Conservation (phyloP, 2,329 filamentous ascomycete genomes). For the Hirsutella rhossiliensis region DNA sequence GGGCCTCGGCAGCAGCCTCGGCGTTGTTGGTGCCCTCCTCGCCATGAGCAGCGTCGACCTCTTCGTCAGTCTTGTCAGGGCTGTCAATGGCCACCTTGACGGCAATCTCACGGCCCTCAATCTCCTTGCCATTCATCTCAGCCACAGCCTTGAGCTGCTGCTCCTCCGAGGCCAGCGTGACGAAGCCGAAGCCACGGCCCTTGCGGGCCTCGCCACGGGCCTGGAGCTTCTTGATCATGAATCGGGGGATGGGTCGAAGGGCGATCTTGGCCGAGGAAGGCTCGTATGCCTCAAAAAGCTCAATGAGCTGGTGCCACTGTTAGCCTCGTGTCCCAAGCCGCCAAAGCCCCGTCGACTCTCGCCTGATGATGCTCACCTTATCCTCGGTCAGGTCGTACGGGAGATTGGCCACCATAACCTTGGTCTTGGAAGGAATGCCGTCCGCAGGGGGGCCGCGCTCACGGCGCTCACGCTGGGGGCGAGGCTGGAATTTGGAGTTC, state of each 20-base stretch:
- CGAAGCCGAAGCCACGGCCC: conserved; percentile 97
- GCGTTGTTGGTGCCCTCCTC: conserved; percentile 31
- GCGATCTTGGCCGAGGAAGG: conserved; percentile 96
- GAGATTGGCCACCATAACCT: conserved; percentile 99
- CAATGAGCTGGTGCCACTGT: conserved; percentile 60
- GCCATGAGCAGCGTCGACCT: conserved; percentile 48
- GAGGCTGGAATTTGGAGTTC: conserved; percentile 42
- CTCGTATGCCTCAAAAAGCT: conserved; percentile 87
- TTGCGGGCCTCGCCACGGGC: conserved; percentile 96
- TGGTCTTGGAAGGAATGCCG: conserved; percentile 96
- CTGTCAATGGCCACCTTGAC: conserved; percentile 99
- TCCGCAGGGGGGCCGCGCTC: conserved; percentile 95
- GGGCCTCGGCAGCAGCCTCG: conserved; percentile 14
- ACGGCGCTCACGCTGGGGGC: conserved; percentile 47
- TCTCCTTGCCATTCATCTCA: conserved; percentile 99
- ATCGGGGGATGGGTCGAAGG: conserved; percentile 93
- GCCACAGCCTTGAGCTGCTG: conserved; percentile 90
- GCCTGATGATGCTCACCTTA: conserved; percentile 48
- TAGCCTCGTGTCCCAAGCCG: neutral
- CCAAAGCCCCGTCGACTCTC: neutral
- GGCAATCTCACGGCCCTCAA: conserved; percentile 96
- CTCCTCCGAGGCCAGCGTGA: conserved; percentile 90
- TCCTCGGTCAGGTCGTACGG: conserved; percentile 97
- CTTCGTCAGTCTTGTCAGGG: conserved; percentile 89
- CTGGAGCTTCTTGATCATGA: conserved; percentile 99